A percentile compares a stretch with the other conserved stretches of the same genome.
These are phyloP conservation scores for Hordeum marinum DNA, from an alignment of 176 grass and related monocot genomes.

Conservation along the genomic window DNA sequence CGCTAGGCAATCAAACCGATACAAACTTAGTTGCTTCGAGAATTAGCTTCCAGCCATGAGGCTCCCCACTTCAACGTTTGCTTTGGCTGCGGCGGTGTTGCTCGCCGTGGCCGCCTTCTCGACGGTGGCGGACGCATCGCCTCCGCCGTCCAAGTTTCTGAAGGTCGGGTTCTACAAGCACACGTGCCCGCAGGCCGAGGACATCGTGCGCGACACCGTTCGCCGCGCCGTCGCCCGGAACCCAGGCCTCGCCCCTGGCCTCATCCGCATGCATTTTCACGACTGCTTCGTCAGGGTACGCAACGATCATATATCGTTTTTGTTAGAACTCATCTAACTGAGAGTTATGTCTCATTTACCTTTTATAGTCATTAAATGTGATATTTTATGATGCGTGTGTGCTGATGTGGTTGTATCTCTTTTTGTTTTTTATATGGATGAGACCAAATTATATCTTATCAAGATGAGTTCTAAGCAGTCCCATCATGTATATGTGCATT, in stretches of 20 bases:
- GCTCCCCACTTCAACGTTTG: background rate
- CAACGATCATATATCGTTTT: no score
- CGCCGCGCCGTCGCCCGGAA: slow-evolving; percentile 20
- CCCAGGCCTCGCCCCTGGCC: slow-evolving; percentile 43
- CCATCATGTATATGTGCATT: no score
- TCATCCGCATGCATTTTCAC: slow-evolving; percentile 86
- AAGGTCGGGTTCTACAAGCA: slow-evolving; percentile 57
- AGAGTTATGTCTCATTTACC: no score
- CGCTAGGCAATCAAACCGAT: no score
- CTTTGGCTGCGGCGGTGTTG: background rate
- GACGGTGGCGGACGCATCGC: slow-evolving; percentile 3
- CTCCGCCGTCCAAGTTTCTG: background rate
- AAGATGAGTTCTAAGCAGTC: no score
- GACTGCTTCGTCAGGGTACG: slow-evolving; percentile 82
- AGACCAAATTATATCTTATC: no score
- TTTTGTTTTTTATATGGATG: no score
- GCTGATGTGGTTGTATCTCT: no score
- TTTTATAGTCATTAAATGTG: no score
- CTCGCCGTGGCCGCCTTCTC: background rate
- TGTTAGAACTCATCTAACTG: no score
- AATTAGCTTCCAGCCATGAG: background rate
- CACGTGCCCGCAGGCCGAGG: slow-evolving; percentile 54
- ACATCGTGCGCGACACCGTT: slow-evolving; percentile 57
- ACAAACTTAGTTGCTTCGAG: background rate
- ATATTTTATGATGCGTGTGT: no score